Evolutionary conservation across 768 basidiomycete genomes (phyloP), one percentile per base, ranked within the genome.

Genomic region (Termitomyces sp.): DNA sequence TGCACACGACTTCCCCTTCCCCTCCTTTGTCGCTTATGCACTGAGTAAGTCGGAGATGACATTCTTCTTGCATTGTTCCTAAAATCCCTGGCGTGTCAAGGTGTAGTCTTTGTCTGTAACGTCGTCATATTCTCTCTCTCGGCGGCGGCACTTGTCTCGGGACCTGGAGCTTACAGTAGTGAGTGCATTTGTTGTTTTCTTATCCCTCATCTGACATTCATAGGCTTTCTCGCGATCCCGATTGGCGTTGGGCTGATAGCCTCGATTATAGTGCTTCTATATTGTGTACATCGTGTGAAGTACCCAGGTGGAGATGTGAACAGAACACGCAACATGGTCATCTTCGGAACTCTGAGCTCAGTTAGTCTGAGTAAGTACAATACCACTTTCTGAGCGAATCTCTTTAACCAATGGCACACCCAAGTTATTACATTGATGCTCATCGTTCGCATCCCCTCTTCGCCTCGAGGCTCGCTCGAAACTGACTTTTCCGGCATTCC

Each of bases 371-470:
- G 62, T 61, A 32, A 55, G 62, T 53, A 21, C 21, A 30, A 17
- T 34, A 11, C 35, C 51, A 2, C 2, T 9, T 53, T 47, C 21
- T 9, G 3, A 40, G 1, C 3, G 21, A 44, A 35, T 21, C 14
- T 3, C 14, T 19, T 34, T 23, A 16, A 45, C 11, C 6, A 27
- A n/a, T 42, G 35, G 25, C 4, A 37, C 8, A 25, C 37, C 12
- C 8, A n/a, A 70, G 69, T 59, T 25, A 59, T 30, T 57, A 64
- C 27, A 5, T 25, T 61, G 25, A 57, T 61, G 6, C 48, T 73
- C 43, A 65, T 73, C 1, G 39, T 65, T 44, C 72, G 70, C 45
- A 67, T 70, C 30, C 65, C 61, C 25, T n/a, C 56, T 11, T 56
- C 25, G 30, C 32, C 16, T 39, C 65, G 61, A 16, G 63, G 48